These are phyloP conservation scores for Erysimum cheiri DNA, from an alignment of 441 rosid genomes.

Conservation along the genomic window DNA sequence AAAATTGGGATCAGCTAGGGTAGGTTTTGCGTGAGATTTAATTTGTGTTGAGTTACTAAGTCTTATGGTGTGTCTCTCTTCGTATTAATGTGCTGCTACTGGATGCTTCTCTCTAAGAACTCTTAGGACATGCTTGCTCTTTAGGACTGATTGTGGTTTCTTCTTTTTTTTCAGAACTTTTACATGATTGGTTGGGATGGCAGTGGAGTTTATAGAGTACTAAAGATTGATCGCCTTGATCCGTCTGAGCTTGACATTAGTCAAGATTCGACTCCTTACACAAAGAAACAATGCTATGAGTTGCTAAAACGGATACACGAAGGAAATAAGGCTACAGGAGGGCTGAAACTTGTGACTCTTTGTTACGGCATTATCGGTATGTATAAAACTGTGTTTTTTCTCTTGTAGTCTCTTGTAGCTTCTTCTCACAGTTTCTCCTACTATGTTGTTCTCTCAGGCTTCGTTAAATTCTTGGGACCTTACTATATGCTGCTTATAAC, in stretches of 20 bases:
- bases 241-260: slow-evolving; percentile 71
- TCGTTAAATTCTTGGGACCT: slow-evolving; percentile 91
- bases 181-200: slow-evolving; percentile 95
- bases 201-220: slow-evolving; percentile 84
- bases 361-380: slow-evolving; percentile 95
- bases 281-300: slow-evolving; percentile 77
- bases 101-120: neutral
- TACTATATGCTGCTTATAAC: slow-evolving; percentile 94
- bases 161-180: slow-evolving; percentile 60
- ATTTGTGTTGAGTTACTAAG: neutral
- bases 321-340: slow-evolving; percentile 90
- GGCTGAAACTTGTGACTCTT: slow-evolving; percentile 75
- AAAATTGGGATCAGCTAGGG: neutral
- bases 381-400: slow-evolving; percentile 27
- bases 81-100: neutral
- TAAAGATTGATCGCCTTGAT: slow-evolving; percentile 83
- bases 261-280: slow-evolving; percentile 79
- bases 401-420: slow-evolving; percentile 6
- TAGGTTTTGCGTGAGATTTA: neutral
- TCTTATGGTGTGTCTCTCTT: neutral
- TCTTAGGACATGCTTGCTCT: neutral
- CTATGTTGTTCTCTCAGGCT: slow-evolving; percentile 57
- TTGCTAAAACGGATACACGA: slow-evolving; percentile 82
- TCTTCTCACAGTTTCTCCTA: slow-evolving; percentile 7
- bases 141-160: neutral